Percentiles rank a stretch among this genome's conserved stretches.
Conservation (phyloP, 768 basidiomycete species). For the Mycena polygramma region DNA sequence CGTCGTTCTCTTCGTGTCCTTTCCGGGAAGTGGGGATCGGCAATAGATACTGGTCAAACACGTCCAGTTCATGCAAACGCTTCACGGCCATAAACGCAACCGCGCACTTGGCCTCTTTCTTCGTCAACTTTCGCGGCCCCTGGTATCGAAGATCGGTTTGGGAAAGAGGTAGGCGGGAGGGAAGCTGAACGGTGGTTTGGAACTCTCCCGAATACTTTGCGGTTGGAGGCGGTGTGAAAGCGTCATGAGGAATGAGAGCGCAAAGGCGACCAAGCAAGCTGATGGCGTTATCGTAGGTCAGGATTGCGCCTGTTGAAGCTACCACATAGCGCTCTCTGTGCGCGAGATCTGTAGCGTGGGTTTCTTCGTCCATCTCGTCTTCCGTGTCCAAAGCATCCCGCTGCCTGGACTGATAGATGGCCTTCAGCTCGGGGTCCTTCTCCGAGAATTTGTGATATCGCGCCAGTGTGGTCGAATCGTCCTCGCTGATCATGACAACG, state of each 20-base stretch:
- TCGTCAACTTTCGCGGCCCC: conserved; percentile 74
- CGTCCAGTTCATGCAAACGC: conserved; percentile 74
- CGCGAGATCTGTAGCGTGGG: conserved; percentile 67
- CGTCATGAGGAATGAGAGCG: conserved; percentile 79
- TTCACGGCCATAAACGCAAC: conserved; percentile 86
- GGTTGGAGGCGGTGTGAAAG: conserved; percentile 69
- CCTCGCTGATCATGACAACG: conserved; percentile 82
- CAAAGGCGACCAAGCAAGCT: conserved; percentile 82
- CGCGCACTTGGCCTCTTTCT: conserved; percentile 86
- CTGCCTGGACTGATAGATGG: conserved; percentile 70
- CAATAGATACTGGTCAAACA: conserved; percentile 86
- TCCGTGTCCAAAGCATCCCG: conserved; percentile 53
- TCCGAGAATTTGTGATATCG: conserved; percentile 71
- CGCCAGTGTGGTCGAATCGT: conserved; percentile 64
- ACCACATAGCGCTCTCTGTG: conserved; percentile 83
- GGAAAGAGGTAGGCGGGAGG: conserved; percentile 73
- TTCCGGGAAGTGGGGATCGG: conserved; percentile 71
- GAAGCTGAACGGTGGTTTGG: conserved; percentile 69
- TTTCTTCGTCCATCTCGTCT: conserved; percentile 59
- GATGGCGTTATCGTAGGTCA: conserved; percentile 84
- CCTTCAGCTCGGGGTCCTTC: conserved; percentile 75
- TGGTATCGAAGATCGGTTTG: conserved; percentile 64
- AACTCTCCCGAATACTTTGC: conserved; percentile 78
- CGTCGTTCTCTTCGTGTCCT: conserved; percentile 68
- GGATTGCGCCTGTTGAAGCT: conserved; percentile 77